These are phyloP conservation scores for Draba incana DNA, from an alignment of 345 rosid genomes.

Conservation along the genomic window DNA sequence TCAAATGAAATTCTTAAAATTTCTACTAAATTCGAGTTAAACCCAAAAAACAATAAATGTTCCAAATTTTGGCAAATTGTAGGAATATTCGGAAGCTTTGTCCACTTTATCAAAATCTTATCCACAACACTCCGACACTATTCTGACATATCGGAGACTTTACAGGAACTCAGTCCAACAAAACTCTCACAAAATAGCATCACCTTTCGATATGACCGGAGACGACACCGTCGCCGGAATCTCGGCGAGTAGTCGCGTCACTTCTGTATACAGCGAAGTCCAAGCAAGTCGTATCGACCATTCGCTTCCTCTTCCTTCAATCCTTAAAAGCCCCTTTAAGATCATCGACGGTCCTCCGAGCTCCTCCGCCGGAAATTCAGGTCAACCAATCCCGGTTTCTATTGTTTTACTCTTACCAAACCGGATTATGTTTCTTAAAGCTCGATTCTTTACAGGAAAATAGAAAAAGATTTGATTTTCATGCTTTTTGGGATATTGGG, in stretches of 20 bases:
- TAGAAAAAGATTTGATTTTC: not conserved
- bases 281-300: slow-evolving; percentile 80
- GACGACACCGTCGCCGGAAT: slow-evolving; percentile 40
- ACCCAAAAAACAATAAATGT: not conserved
- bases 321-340: slow-evolving; percentile 62
- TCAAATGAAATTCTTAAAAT: too few species aligned
- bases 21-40: too few species aligned
- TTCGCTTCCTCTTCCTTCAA: slow-evolving; percentile 83
- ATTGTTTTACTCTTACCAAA: too few species aligned
- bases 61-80: slow-evolving; percentile 18
- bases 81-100: slow-evolving; percentile 30
- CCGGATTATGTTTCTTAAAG: not conserved
- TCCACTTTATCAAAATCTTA: slow-evolving; percentile 21
- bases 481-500: not conserved
- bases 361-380: slow-evolving; percentile 92
- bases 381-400: slow-evolving; percentile 37
- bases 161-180: slow-evolving; percentile 14
- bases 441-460: not conserved
- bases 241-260: slow-evolving; percentile 44
- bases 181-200: slow-evolving; percentile 17
- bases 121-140: slow-evolving; percentile 31
- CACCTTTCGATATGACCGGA: slow-evolving; percentile 24
- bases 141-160: slow-evolving; percentile 22
- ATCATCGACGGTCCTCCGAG: slow-evolving; percentile 83
- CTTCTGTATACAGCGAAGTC: slow-evolving; percentile 83